Base-by-base conservation (phyloP, 345 rosid species). In the Pelargonium nanum region DNA sequence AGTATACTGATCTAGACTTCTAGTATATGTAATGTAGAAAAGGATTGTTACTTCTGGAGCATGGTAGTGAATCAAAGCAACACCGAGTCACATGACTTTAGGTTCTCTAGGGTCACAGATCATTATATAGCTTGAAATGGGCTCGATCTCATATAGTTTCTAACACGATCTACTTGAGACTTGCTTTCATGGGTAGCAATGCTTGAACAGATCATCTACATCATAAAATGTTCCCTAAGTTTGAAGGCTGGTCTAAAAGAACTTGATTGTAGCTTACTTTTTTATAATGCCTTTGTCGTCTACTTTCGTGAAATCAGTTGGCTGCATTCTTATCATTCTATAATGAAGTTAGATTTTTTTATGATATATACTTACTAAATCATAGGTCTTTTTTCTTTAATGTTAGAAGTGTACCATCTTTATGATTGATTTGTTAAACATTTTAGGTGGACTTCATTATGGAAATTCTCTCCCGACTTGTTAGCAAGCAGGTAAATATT, bases 391-490 rank as follows among this genome's bases (percentile, higher is more conserved):
- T 20, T 21, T 50, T 54, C 13, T 22, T 21, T 19, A n/a, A 7
- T 20, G 20, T n/a, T 21, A 1, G 19, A 13, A 22, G 2, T 55
- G 22, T 60, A 68, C 21, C 53, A 13, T 56, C 19, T 30, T 53
- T 56, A 45, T 19, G 28, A 22, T 52, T 17, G 19, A 50, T 51
- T 19, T 53, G 57, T 20, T 57, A 22, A 66, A 65, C 24, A 22
- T 72, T 77, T 62, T 75, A 93, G 99, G 88, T 86, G 67, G 96
- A 84, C 57, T 93, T 89, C 64, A 78, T 93, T 70, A 71, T 93
- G 91, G 97, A 89, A 77, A 89, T 93, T 63, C 97, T 93, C 69
- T 84, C 93, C 65, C 97, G 99, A 69, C 90, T 93, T 6, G 86
- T 93, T 60, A 89, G 78, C 83, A 87, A 89, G 79, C 96, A 93